phyloP scores from a whole-genome alignment of 805 yeast species.

The Wickerhamiella slavikovae region DNA sequence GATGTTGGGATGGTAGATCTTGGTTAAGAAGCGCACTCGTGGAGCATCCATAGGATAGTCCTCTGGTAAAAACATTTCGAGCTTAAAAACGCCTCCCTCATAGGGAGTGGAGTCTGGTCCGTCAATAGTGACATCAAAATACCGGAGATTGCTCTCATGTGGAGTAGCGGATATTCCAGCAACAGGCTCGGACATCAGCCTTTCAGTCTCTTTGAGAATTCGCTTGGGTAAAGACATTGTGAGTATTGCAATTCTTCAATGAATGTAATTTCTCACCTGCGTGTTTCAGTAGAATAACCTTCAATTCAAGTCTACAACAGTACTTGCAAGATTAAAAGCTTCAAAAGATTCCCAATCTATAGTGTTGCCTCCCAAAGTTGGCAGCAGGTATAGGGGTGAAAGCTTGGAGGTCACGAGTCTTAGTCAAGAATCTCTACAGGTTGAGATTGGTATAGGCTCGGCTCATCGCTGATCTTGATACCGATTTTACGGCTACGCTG shows the following conservation, averaged over 20 bases:
- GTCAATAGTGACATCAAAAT: constrained; percentile 76
- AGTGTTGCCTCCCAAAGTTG: no score
- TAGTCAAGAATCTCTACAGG: no score
- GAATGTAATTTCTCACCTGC: no score
- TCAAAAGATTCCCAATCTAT: no score
- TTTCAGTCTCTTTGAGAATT: constrained; percentile 89
- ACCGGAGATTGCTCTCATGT: constrained; percentile 81
- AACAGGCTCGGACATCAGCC: constrained; percentile 82
- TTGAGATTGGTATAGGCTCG: no score
- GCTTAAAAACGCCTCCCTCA: constrained; percentile 52
- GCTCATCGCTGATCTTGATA: no score
- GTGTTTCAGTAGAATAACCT: no score
- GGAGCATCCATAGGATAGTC: constrained; percentile 99
- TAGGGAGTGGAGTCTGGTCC: constrained; percentile 89
- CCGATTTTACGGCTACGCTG: no score
- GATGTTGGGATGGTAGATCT: constrained; percentile 90
- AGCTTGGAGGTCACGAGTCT: no score
- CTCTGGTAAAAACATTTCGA: constrained; percentile 82
- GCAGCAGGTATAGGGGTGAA: no score
- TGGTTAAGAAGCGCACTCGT: constrained; percentile 79
- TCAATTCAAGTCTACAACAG: no score
- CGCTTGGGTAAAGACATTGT: constrained; percentile 49
- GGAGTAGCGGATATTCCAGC: constrained; percentile 91
- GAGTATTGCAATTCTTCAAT: neutral
- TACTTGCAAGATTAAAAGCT: no score